Conservation (phyloP, 2,329 filamentous ascomycete genomes). For the Chrysoporthe puriensis region DNA sequence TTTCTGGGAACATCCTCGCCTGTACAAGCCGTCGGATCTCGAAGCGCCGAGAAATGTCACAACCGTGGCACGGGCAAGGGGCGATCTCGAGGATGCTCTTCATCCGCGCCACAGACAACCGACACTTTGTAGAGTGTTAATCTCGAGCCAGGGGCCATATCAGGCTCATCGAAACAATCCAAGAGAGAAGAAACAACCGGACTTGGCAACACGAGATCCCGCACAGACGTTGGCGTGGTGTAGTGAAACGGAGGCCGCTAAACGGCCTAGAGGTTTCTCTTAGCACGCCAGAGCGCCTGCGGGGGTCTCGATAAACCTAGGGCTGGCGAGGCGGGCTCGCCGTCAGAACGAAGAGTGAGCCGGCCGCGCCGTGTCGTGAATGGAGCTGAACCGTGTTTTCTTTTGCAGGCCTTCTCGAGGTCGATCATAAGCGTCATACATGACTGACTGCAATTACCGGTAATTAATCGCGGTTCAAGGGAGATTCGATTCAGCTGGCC, state of each 20-base stretch:
- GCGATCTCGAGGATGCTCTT: neutral
- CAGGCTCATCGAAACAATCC: constrained; percentile 12
- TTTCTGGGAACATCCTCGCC: neutral
- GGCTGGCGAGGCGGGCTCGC: constrained; percentile 11
- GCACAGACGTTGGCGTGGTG: constrained; percentile 16
- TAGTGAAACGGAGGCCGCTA: constrained; percentile 15
- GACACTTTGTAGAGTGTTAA: neutral
- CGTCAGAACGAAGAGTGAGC: neutral
- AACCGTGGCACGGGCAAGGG: neutral
- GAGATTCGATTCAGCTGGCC: neutral
- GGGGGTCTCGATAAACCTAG: neutral
- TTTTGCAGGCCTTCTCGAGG: neutral
- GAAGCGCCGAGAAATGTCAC: neutral
- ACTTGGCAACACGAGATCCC: constrained; percentile 19
- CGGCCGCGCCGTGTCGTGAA: neutral
- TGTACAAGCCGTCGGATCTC: neutral
- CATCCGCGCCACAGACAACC: neutral
- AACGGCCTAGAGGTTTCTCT: constrained; percentile 7
- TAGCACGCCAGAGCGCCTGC: constrained; percentile 13
- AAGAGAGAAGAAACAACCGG: constrained; percentile 11
- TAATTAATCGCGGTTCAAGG: neutral
- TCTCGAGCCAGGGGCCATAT: neutral
- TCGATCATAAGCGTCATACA: constrained; percentile 6
- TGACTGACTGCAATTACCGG: neutral
- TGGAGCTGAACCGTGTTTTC: neutral